Evolutionary conservation across 257 asterid species (phyloP).

Genomic region (Solanum virginianum): DNA sequence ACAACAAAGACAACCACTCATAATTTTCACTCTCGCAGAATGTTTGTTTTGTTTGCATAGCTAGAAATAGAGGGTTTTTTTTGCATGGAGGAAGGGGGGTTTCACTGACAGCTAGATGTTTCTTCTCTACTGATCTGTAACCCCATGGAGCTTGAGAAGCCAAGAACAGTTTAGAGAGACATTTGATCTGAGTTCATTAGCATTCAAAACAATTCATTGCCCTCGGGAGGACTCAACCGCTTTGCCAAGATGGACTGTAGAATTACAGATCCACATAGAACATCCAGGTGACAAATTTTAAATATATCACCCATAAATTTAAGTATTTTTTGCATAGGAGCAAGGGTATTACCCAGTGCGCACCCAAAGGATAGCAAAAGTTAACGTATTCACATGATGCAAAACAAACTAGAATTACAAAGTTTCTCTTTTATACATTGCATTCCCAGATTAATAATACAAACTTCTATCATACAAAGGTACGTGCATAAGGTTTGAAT

Average conservation of each 20-base stretch:
- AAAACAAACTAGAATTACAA: background rate
- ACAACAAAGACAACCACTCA: background rate
- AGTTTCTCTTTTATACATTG: background rate
- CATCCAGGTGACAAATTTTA: background rate
- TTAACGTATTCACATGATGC: too few species aligned
- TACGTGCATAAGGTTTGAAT: background rate
- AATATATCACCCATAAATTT: background rate
- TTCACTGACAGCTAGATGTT: background rate
- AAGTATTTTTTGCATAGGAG: background rate
- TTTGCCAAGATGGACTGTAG: slow-evolving; percentile 53
- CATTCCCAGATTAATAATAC: background rate
- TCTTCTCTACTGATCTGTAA: slow-evolving; percentile 42
- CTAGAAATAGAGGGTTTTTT: background rate
- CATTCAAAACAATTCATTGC: slow-evolving; percentile 44
- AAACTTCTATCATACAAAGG: background rate
- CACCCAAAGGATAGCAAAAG: too few species aligned
- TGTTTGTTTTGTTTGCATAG: background rate
- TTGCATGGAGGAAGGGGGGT: background rate
- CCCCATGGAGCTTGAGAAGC: slow-evolving; percentile 19
- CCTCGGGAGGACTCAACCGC: background rate
- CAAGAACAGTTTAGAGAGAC: slow-evolving; percentile 31
- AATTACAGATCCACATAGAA: background rate
- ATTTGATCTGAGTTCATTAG: slow-evolving; percentile 34
- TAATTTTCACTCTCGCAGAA: background rate
- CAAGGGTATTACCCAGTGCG: too few species aligned